Evolutionary conservation across 768 basidiomycete species (phyloP), one percentile per base, ranked within the genome.

Genomic region (Lentinula detonsa): DNA sequence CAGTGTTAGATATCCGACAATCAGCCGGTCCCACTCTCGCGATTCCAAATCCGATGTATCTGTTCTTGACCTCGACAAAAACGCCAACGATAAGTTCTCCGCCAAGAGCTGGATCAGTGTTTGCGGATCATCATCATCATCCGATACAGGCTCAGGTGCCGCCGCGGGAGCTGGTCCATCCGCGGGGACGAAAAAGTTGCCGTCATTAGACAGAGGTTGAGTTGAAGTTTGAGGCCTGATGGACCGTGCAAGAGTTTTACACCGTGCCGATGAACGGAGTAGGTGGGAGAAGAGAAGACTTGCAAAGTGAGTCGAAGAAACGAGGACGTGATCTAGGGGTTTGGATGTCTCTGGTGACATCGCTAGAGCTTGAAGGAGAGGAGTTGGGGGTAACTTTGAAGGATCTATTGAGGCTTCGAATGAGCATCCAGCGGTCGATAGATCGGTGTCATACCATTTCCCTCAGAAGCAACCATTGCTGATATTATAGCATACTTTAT

Each of bases 1-100:
- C 58, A 97, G 72, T 52, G 85, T 84, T 39, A 98, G 77, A 69
- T 98, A 96, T 0, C 87, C 90, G 7, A 92, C 86, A 67, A 95
- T 87, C 51, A 96, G 76, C 61, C 93, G 80, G 63, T 94, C 93
- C 93, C 95, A 98, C 67, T 97, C 95, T 53, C 89, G 78, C 13
- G 84, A 81, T 66, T 95, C 92, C 49, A 79, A 78, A 42, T 85
- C 85, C 5, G 87, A 86, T 23, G 84, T 79, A 65, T 88, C 78
- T 10, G 85, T 76, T 37, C 91, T 79, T 6, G 84, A 84, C 23
- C 89, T 85, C 31, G 88, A 90, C 50, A 98, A 74, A 65, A 95
- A 82, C 2, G 93, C 86, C 59, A 98, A 78, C 43, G 95, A 93
- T 23, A 98, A 76, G 70, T 97, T 94, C 62, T 98, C 97, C 48